Conservation (phyloP, 2,329 filamentous ascomycete species). For the Camillea tinctor region DNA sequence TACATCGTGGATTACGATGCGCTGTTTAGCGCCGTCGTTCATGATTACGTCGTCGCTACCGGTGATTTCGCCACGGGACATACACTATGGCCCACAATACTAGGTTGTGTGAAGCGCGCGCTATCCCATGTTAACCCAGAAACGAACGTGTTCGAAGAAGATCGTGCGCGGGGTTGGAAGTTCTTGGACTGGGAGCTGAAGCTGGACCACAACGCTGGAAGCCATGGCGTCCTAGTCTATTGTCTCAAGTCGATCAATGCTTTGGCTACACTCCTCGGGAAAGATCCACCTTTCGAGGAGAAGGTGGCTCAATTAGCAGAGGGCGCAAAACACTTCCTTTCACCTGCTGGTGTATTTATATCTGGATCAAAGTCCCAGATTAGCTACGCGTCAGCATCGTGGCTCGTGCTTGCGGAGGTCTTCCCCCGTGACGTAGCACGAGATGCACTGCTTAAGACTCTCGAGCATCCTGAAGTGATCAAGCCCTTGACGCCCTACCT, state of each 20-base stretch:
- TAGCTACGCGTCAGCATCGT: not conserved
- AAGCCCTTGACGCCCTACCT: not conserved
- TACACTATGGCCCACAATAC: not conserved
- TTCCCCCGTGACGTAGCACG: not conserved
- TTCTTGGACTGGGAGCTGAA: not conserved
- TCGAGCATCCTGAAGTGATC: not conserved
- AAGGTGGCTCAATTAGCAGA: not conserved
- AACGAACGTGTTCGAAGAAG: not conserved
- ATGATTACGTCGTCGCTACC: not conserved
- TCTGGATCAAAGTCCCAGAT: not conserved
- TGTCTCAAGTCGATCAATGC: not conserved
- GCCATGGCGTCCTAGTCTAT: not conserved
- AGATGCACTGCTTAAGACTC: not conserved
- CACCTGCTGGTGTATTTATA: not conserved
- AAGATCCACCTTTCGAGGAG: not conserved
- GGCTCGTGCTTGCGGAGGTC: not conserved
- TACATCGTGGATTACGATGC: not conserved
- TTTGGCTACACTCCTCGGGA: not conserved
- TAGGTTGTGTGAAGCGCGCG: not conserved
- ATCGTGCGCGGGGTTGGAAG: not conserved
- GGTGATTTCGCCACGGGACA: not conserved
- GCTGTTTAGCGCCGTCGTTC: not conserved
- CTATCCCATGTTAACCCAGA: not conserved
- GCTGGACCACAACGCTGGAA: not conserved
- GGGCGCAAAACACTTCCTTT: not conserved